Evolutionary conservation across 768 basidiomycete genomes (phyloP).

Genomic region (Scleroderma bovista): DNA sequence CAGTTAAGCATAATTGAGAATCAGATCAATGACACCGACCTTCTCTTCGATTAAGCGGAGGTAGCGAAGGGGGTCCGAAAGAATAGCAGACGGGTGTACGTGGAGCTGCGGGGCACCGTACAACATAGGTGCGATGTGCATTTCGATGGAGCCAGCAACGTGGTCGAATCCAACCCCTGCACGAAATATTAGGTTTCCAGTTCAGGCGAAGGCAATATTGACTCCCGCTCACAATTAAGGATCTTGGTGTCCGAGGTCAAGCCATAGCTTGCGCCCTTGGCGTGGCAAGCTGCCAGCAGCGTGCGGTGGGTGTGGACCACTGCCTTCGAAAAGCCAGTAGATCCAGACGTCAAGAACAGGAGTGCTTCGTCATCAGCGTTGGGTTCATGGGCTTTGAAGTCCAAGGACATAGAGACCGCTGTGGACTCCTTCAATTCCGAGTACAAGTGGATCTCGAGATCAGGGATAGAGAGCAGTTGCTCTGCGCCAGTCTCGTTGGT

Average conservation of each 20-base stretch:
- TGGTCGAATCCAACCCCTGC: conserved; percentile 42
- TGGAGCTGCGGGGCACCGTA: conserved; percentile 25
- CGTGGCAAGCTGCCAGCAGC: conserved; percentile 27
- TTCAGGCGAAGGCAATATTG: not conserved
- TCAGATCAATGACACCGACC: conserved; percentile 20
- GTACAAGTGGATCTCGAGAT: conserved; percentile 21
- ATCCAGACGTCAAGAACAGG: conserved; percentile 38
- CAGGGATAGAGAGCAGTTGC: conserved; percentile 18
- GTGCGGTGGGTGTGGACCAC: conserved; percentile 37
- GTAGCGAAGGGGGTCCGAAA: conserved; percentile 18
- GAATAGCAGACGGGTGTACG: conserved; percentile 19
- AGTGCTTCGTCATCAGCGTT: conserved; percentile 27
- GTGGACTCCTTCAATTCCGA: conserved; percentile 17
- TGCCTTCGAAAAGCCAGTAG: conserved; percentile 41
- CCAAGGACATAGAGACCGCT: not conserved
- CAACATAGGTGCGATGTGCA: conserved; percentile 35
- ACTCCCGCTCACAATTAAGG: conserved; percentile 34
- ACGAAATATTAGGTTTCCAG: not conserved
- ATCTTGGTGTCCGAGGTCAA: conserved; percentile 31
- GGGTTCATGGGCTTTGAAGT: conserved; percentile 15
- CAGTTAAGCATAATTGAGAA: conserved; percentile 13
- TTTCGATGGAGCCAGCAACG: conserved; percentile 38
- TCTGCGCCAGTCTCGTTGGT: conserved; percentile 24
- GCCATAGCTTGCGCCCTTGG: conserved; percentile 31
- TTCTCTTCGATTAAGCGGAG: conserved; percentile 32